phyloP scores from a whole-genome alignment of 441 rosid species.

The Gossypium gossypioides region DNA sequence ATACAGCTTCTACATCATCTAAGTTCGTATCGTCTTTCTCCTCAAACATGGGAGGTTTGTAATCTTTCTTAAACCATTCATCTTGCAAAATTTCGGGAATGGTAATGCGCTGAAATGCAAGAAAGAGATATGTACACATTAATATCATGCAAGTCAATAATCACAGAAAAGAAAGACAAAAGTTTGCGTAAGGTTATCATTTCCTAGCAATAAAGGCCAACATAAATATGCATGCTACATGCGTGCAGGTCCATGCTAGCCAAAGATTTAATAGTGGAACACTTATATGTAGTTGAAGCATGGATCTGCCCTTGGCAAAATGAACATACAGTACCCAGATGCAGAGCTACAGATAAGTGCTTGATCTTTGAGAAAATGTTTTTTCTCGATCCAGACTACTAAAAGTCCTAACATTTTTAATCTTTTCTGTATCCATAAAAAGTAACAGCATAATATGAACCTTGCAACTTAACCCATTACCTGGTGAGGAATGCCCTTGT shows the following conservation, averaged over 20 bases:
- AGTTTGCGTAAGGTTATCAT: background rate
- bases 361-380: background rate
- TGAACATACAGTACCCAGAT: background rate
- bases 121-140: background rate
- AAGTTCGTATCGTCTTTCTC: slow-evolving; percentile 64
- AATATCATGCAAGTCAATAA: background rate
- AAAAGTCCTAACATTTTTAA: no score
- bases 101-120: slow-evolving; percentile 57
- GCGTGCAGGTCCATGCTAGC: background rate
- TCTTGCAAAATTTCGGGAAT: slow-evolving; percentile 73
- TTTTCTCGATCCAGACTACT: no score
- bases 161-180: background rate
- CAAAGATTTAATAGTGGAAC: background rate
- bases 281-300: background rate
- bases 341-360: background rate
- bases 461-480: background rate
- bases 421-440: no score
- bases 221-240: background rate
- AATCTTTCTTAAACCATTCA: slow-evolving; percentile 82
- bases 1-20: slow-evolving; percentile 91
- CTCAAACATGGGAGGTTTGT: slow-evolving; percentile 59
- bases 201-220: background rate
- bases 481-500: background rate
- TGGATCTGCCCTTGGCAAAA: slow-evolving; percentile 4
- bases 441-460: background rate